Conservation (phyloP, 257 asterid genomes). For the Ophiorrhiza pumila region DNA sequence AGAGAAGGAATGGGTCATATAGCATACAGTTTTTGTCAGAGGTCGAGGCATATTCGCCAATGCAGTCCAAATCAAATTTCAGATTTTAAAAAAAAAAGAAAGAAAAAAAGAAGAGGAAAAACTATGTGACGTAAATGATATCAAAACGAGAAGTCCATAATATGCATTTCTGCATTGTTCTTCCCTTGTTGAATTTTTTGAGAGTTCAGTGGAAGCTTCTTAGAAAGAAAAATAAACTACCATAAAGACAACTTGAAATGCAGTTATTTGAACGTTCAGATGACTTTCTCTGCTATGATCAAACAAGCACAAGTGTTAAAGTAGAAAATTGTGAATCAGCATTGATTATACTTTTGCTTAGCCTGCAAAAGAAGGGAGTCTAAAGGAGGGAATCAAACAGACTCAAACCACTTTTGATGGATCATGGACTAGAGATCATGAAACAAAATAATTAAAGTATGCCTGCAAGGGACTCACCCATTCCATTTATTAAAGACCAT, state of each 20-base stretch:
- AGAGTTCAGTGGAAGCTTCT: not conserved
- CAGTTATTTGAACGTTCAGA: not conserved
- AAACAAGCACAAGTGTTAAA: not conserved
- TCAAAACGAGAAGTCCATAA: not conserved
- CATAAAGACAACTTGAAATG: not conserved
- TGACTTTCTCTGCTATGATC: not conserved
- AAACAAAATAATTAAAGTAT: not conserved
- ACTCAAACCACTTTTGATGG: not conserved
- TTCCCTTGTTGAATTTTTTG: not conserved
- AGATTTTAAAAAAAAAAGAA: not conserved
- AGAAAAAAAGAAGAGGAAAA: too few relatives aligned
- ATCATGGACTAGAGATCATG: not conserved
- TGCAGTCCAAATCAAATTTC: not conserved
- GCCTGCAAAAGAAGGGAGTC: not conserved
- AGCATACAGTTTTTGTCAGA: not conserved
- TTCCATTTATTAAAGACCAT: slow-evolving; percentile 90
- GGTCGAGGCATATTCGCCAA: not conserved
- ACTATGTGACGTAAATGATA: too few relatives aligned
- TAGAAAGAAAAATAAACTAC: not conserved
- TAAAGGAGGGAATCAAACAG: not conserved
- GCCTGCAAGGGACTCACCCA: slow-evolving; percentile 41
- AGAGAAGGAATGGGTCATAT: not conserved
- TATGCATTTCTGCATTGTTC: not conserved
- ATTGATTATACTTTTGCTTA: not conserved
- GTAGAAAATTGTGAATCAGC: not conserved